phyloP scores from a whole-genome alignment of 1,284 basidiomycete genomes.

The Golubevia sp. region DNA sequence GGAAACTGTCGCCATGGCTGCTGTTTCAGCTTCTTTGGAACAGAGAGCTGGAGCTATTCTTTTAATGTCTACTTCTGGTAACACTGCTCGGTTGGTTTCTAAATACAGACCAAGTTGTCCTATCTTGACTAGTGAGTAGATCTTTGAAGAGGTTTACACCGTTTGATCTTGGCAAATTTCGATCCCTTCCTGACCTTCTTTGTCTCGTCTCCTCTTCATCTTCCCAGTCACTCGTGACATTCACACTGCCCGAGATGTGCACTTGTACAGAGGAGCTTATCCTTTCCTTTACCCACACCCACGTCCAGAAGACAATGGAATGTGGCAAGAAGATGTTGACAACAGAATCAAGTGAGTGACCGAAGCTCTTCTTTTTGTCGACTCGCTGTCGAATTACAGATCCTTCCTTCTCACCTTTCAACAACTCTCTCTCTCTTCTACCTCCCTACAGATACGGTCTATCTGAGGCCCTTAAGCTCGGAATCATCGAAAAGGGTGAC shows the following conservation, averaged over 20 bases:
- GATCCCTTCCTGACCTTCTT: constrained; percentile 12
- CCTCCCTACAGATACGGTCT: constrained; percentile 56
- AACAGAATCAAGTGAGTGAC: constrained; percentile 52
- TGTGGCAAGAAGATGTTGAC: constrained; percentile 61
- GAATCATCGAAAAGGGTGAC: constrained; percentile 59
- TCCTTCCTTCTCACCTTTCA: too few relatives aligned
- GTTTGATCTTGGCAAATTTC: not conserved
- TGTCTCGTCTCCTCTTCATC: constrained; percentile 49
- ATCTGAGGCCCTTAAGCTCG: constrained; percentile 49
- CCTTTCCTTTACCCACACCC: constrained; percentile 58
- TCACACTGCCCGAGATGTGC: constrained; percentile 53
- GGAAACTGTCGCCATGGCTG: constrained; percentile 60
- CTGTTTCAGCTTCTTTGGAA: constrained; percentile 55
- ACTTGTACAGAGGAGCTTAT: constrained; percentile 59
- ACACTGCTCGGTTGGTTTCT: constrained; percentile 57
- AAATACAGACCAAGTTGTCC: constrained; percentile 60
- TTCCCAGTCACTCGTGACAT: constrained; percentile 59
- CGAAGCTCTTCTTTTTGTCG: not conserved
- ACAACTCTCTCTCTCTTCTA: too few relatives aligned
- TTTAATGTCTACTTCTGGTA: constrained; percentile 56
- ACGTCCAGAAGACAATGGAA: constrained; percentile 41
- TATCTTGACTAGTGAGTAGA: constrained; percentile 28
- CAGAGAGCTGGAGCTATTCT: constrained; percentile 59
- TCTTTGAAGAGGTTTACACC: not conserved
- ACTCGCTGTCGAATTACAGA: constrained; percentile 68